Base-by-base conservation (phyloP, 2,329 filamentous ascomycete species). In the Aspergillus floridensis region DNA sequence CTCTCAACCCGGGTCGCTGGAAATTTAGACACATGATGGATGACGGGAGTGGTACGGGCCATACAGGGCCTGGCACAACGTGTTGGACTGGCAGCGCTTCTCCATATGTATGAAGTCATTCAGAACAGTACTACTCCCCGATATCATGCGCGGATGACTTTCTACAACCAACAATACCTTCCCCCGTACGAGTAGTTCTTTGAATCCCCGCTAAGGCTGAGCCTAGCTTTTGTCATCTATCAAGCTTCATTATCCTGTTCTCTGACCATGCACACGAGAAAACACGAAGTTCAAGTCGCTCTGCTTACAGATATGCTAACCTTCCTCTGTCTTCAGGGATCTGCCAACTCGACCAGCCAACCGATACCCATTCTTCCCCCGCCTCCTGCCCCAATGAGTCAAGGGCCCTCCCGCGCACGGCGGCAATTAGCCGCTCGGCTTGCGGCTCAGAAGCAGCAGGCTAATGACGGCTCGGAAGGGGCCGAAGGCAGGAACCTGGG, bases 371-470 rank as follows among this genome's bases (percentile, higher is more conserved):
- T 80, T 48, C 66, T 80, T 32, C 72, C 76, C 55, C 77, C 78
- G 1, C 88, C 89, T n/a, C 90, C 87, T 22, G 88, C 90, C 32
- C 91, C 92, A 12, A 81, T 96, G 69, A 95, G 93, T 73, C 87
- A 93, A 38, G 88, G 90, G 0, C 93, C 93, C 2, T 96, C 92
- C 7, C 87, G 93, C 55, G 93, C 93, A 7, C 87, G 93, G 53
- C 83, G 92, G 57, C 92, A 96, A 74, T 84, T 98, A n/a, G 93
- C 92, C n/a, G 90, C 91, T 12, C 87, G 93, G 12, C 82, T 98
- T 69, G 86, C 91, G 2, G 85, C 89, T 76, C 89, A 91, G 65
- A 86, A 87, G 66, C 88, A 91, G 74, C 85, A 86, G 65, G 77
- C 81, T 5, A 76, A 80, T 24, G 77, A 76, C 47, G 74, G 81